These are phyloP conservation scores for Favolaschia claudopus DNA, from an alignment of 768 basidiomycete genomes.

Conservation along the genomic window DNA sequence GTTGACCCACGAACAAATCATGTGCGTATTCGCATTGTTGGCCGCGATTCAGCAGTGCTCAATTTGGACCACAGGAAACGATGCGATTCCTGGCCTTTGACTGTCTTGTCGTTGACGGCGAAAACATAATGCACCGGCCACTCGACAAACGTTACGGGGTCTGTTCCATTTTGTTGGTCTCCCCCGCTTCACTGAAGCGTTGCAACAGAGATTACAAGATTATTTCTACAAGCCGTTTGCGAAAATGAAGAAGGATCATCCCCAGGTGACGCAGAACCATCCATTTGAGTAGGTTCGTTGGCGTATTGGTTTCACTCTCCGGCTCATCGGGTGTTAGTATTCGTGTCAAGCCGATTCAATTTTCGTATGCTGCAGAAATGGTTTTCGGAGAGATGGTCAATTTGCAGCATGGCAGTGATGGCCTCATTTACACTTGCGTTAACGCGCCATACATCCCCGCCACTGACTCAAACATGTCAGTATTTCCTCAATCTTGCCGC, in stretches of 20 bases:
- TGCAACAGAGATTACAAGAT: conserved; percentile 71
- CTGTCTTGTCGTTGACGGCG: conserved; percentile 84
- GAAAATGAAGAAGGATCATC: conserved; percentile 72
- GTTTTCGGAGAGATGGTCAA: conserved; percentile 88
- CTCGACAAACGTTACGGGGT: conserved; percentile 93
- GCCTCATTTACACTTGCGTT: conserved; percentile 95
- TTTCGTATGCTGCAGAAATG: conserved; percentile 87
- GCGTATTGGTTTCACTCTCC: conserved; percentile 11
- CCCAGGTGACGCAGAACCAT: conserved; percentile 64
- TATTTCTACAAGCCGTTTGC: conserved; percentile 87
- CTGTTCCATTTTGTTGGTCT: conserved; percentile 35
- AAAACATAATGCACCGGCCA: conserved; percentile 86
- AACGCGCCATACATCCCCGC: conserved; percentile 83
- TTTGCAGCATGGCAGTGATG: conserved; percentile 92
- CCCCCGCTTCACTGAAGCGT: conserved; percentile 15
- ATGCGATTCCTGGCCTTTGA: conserved; percentile 90
- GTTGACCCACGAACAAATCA: conserved; percentile 76
- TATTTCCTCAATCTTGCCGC: conserved; percentile 7
- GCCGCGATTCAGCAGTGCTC: conserved; percentile 40
- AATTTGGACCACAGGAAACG: conserved; percentile 56
- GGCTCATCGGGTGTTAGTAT: conserved; percentile 59
- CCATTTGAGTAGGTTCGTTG: conserved; percentile 80
- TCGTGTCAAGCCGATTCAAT: conserved; percentile 84
- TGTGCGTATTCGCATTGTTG: conserved; percentile 49
- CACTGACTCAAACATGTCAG: conserved; percentile 90